Conservation (phyloP, 1,139 yeast species). For the Suhomyces yuchorum region DNA sequence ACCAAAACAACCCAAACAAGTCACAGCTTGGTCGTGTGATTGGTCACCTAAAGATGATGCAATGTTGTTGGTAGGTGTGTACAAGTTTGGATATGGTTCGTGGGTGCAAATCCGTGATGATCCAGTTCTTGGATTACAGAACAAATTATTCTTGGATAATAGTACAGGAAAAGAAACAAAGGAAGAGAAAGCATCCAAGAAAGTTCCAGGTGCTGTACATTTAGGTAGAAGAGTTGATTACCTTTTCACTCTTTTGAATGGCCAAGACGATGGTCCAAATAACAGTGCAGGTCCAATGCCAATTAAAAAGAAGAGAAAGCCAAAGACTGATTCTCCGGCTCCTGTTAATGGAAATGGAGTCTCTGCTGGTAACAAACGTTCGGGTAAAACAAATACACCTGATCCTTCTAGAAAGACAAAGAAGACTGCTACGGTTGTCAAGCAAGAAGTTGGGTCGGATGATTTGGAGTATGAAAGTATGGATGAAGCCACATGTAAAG, state of each 20-base stretch:
- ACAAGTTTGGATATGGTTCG: constrained; percentile 93
- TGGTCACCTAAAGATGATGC: constrained; percentile 88
- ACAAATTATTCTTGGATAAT: constrained; percentile 69
- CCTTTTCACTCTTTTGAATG: constrained; percentile 67
- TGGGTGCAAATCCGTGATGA: constrained; percentile 96
- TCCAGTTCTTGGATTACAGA: constrained; percentile 84
- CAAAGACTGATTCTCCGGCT: constrained; percentile 25
- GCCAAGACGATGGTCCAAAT: constrained; percentile 39
- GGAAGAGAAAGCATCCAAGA: constrained; percentile 42
- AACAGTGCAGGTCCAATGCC: constrained; percentile 9
- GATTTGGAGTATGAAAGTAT: constrained; percentile 73
- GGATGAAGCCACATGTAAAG: constrained; percentile 76
- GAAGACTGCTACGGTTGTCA: constrained; percentile 12
- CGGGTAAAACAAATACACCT: constrained; percentile 23
- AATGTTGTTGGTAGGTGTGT: constrained; percentile 81
- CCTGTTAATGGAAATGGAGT: constrained; percentile 11
- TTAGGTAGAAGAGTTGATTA: constrained; percentile 93
- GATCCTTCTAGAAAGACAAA: constrained; percentile 17
- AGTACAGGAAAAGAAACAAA: constrained; percentile 13
- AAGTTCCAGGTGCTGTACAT: constrained; percentile 92
- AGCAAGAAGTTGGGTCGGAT: constrained; percentile 21
- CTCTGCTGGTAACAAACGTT: constrained; percentile 10
- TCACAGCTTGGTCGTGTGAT: constrained; percentile 86
- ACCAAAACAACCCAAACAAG: constrained; percentile 69
- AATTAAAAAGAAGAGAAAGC: constrained; percentile 14